Conservation (phyloP, 2,329 filamentous ascomycete species). For the Capronia coronata region DNA sequence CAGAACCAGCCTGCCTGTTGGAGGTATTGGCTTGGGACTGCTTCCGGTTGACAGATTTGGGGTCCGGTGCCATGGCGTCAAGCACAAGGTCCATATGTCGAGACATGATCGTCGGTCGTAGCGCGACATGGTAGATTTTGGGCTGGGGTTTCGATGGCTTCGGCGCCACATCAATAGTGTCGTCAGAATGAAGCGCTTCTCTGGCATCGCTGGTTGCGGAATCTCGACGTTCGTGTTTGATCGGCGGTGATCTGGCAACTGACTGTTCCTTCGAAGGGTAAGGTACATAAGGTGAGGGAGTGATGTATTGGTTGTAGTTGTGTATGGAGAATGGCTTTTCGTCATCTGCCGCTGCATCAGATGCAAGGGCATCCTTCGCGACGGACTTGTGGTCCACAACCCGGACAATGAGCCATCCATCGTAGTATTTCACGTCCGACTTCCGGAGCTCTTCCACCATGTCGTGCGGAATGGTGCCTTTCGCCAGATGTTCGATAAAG, state of each 20-base stretch:
- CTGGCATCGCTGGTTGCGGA: slow-evolving; percentile 11
- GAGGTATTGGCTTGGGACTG: slow-evolving; percentile 39
- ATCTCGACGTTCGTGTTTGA: slow-evolving; percentile 24
- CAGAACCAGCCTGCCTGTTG: slow-evolving; percentile 39
- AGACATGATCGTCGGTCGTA: slow-evolving; percentile 75
- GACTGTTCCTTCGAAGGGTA: slow-evolving; percentile 55
- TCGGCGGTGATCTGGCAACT: slow-evolving; percentile 22
- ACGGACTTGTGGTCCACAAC: slow-evolving; percentile 78
- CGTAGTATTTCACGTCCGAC: slow-evolving; percentile 74
- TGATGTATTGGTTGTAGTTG: slow-evolving; percentile 83
- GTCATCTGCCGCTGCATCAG: slow-evolving; percentile 51
- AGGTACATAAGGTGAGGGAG: slow-evolving; percentile 76
- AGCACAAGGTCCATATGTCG: slow-evolving; percentile 69
- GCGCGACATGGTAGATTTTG: slow-evolving; percentile 67
- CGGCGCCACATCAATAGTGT: slow-evolving; percentile 16
- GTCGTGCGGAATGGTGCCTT: slow-evolving; percentile 78
- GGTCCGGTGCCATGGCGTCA: slow-evolving; percentile 64
- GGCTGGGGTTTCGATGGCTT: slow-evolving; percentile 39
- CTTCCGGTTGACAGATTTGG: slow-evolving; percentile 44
- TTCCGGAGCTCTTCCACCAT: slow-evolving; percentile 71
- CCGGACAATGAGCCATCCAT: slow-evolving; percentile 88
- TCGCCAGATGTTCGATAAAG: slow-evolving; percentile 68
- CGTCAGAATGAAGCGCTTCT: slow-evolving; percentile 14
- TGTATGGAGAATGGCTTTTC: slow-evolving; percentile 78
- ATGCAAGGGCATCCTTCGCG: slow-evolving; percentile 53